phyloP scores from a whole-genome alignment of 768 basidiomycete genomes.

The Mrakia gelida region DNA sequence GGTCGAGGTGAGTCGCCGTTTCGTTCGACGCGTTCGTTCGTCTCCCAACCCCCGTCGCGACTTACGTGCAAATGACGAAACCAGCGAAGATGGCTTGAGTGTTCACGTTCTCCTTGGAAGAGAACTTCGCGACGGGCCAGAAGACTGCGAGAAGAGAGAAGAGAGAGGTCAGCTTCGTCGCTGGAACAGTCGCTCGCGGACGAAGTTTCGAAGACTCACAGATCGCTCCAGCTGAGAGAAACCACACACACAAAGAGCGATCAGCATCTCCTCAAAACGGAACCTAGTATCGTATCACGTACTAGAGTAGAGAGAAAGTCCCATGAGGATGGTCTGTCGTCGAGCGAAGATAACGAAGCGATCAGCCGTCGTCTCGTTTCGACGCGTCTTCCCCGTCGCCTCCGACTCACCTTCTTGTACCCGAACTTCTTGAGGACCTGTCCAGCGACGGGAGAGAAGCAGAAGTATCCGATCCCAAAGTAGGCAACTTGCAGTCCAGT shows the following conservation, averaged over 20 bases:
- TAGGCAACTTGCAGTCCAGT: constrained; percentile 48
- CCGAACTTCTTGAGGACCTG: background rate
- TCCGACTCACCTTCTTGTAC: constrained; percentile 17
- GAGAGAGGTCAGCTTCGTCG: no score
- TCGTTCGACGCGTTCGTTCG: no score
- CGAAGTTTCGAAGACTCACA: no score
- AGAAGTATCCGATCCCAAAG: constrained; percentile 64
- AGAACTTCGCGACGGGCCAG: constrained; percentile 10
- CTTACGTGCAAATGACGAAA: background rate
- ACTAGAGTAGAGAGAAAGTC: background rate
- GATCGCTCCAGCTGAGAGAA: no score
- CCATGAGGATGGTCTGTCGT: background rate
- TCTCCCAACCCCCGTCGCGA: no score
- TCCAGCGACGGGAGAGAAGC: constrained; percentile 42
- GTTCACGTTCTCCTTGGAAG: background rate
- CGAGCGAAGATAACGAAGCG: background rate
- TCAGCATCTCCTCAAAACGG: no score
- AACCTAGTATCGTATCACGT: background rate
- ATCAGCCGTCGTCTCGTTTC: background rate
- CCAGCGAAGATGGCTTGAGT: constrained; percentile 16
- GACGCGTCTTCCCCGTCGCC: background rate
- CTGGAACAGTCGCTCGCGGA: no score
- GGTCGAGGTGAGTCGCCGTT: no score
- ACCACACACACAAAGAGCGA: no score
- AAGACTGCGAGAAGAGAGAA: background rate